Evolutionary conservation across 441 rosid genomes (phyloP).

Genomic region (Manihot esculenta): DNA sequence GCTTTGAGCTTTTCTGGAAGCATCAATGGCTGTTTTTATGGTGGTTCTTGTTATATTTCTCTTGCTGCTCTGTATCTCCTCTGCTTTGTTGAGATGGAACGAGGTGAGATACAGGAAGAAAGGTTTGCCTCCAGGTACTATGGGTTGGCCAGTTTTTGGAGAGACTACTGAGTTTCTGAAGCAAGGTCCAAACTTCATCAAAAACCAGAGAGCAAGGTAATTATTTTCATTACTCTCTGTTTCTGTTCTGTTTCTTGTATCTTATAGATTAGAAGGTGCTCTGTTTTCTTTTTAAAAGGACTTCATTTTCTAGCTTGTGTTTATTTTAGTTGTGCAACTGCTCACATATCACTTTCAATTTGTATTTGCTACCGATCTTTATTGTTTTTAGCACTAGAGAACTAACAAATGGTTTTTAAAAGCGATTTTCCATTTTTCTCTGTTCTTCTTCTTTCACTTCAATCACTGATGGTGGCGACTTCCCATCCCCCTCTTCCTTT

Average conservation of each 20-base stretch:
- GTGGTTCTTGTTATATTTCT: conserved; percentile 38
- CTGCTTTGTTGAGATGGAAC: conserved; percentile 77
- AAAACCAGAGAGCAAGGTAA: conserved; percentile 68
- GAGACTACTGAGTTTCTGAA: conserved; percentile 92
- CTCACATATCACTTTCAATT: conserved; percentile 18
- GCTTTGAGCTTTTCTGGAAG: conserved; percentile 17
- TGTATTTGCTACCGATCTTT: not conserved
- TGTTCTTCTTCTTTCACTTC: not conserved
- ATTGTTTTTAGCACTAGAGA: conserved; percentile 4
- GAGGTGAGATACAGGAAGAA: conserved; percentile 69
- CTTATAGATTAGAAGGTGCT: not conserved
- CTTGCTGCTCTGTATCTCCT: conserved; percentile 51
- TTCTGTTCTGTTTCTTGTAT: conserved; percentile 8
- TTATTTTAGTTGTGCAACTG: not conserved
- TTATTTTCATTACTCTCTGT: conserved; percentile 14
- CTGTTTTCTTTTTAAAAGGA: not conserved
- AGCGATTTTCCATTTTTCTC: conserved; percentile 4
- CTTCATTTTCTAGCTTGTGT: conserved; percentile 1
- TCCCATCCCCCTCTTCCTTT: conserved; percentile 8
- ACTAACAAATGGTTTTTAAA: conserved; percentile 15
- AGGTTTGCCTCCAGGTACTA: conserved; percentile 91
- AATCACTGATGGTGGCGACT: conserved; percentile 9
- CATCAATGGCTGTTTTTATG: conserved; percentile 65
- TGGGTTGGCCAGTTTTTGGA: conserved; percentile 97
- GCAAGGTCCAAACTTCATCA: conserved; percentile 95